Base-by-base conservation (phyloP, 139 green algal genomes). In the Cymbomonas tetramitiformis region DNA sequence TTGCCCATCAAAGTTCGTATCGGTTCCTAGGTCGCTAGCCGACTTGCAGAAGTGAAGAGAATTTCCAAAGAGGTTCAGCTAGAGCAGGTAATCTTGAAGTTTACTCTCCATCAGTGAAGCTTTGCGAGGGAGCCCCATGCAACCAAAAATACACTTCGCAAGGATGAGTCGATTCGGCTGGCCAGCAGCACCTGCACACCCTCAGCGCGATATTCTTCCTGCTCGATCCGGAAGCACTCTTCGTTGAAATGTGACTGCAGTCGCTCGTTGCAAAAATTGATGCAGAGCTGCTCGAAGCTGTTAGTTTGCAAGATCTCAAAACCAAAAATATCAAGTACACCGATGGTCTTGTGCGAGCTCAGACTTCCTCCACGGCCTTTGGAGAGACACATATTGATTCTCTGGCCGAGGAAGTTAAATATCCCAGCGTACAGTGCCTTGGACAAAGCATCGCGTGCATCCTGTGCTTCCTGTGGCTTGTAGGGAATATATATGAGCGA, bases 391-490 rank as follows among this genome's bases (percentile, higher is more conserved):
- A 25, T 36, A 53, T 74, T 74, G 30, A 74, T 67, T 12, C 38
- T 34, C 4, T 49, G 23, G 4, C 61, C 54, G 28, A 74, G 24
- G 40, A 71, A 89, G 49, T 73, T 57, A 52, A 94, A 94, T 9
- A 83, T 29, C 3, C 65, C 60, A 0, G 76, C 70, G 51, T 94
- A 95, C 10, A 72, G 39, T 15, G 53, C 38, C 36, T 72, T 72
- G 5, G 62, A 51, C 7, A 74, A 40, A n/a, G 66, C 51, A 46
- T 72, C 58, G 1, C 58, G 78, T 2, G 72, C 73, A 29, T 92
- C 86, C 1, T 56, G 23, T 4, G 83, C 75, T 19, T 82, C 78
- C 8, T 63, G 65, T 5, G 67, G 32, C 33, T 76, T n/a, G n/a
- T n/a, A n/a, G n/a, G n/a, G n/a, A n/a, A n/a, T n/a, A n/a, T n/a